Conservation (phyloP, 805 yeast genomes). For the Saccharomyces jurei region DNA sequence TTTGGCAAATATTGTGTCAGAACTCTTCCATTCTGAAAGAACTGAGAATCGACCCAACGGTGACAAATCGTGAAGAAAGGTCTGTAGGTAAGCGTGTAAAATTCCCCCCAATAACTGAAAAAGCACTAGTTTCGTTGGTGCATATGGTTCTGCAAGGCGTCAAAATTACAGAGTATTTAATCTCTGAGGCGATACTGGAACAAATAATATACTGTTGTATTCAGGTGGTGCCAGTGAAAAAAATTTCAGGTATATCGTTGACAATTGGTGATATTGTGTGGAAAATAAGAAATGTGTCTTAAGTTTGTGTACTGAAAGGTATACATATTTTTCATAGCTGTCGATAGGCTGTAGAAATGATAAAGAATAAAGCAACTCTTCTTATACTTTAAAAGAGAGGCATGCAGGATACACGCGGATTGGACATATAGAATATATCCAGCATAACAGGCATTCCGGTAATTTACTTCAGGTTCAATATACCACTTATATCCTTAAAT, state of each 20-base stretch:
- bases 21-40: conserved; percentile 13
- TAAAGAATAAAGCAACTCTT: no score
- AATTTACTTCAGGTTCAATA: no score
- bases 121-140: conserved; percentile 16
- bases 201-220: conserved; percentile 22
- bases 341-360: no score
- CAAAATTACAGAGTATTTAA: conserved; percentile 12
- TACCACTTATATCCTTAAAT: no score
- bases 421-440: no score
- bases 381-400: no score
- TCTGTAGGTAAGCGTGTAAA: conserved; percentile 1
- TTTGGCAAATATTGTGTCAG: conserved; percentile 18
- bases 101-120: conserved; percentile 18
- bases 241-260: conserved; percentile 13
- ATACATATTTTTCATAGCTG: no score
- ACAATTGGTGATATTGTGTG: conserved; percentile 20
- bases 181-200: conserved; percentile 15
- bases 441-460: no score
- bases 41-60: neutral
- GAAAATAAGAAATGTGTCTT: neutral
- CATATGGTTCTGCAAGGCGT: conserved; percentile 24
- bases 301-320: neutral
- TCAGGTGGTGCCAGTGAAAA: conserved; percentile 15
- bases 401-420: no score
- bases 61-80: neutral